Evolutionary conservation across 805 yeast genomes (phyloP).

Genomic region (Ogataea parapolymorpha): DNA sequence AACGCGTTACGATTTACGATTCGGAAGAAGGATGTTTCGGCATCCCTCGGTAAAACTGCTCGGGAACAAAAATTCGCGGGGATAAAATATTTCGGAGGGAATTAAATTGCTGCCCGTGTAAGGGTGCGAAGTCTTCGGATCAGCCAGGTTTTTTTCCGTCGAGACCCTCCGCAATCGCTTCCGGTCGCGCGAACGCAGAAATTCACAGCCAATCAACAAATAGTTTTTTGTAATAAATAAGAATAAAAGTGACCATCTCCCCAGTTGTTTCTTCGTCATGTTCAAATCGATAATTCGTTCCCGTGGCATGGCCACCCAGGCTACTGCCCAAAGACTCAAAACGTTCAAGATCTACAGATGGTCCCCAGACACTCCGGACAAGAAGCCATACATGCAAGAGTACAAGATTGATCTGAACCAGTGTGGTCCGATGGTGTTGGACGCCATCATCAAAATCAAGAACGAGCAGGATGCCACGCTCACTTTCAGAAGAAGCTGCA

Average conservation of each 20-base stretch:
- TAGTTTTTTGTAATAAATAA: constrained; percentile 7
- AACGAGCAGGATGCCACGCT: constrained; percentile 95
- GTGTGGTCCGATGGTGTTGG: constrained; percentile 98
- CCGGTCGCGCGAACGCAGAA: constrained; percentile 13
- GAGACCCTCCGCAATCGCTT: constrained; percentile 10
- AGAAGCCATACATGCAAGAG: constrained; percentile 80
- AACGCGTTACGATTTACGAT: constrained; percentile 2
- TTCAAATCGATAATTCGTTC: constrained; percentile 11
- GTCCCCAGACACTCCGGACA: constrained; percentile 96
- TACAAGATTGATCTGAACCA: constrained; percentile 83
- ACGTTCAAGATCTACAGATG: constrained; percentile 93
- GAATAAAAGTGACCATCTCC: constrained; percentile 3
- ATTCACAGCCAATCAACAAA: constrained; percentile 8
- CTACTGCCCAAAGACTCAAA: constrained; percentile 62
- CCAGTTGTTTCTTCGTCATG: constrained; percentile 2
- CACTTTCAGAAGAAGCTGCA: constrained; percentile 96
- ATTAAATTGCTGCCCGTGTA: not conserved
- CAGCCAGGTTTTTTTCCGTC: constrained; percentile 4
- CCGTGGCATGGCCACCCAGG: constrained; percentile 47
- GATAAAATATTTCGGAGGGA: not conserved
- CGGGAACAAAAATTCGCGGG: not conserved
- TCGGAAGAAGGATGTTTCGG: not conserved
- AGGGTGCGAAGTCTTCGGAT: constrained; percentile 3
- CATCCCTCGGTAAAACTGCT: not conserved
- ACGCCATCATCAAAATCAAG: constrained; percentile 90